Evolutionary conservation across 441 rosid genomes (phyloP).

Genomic region (California macrophylla): DNA sequence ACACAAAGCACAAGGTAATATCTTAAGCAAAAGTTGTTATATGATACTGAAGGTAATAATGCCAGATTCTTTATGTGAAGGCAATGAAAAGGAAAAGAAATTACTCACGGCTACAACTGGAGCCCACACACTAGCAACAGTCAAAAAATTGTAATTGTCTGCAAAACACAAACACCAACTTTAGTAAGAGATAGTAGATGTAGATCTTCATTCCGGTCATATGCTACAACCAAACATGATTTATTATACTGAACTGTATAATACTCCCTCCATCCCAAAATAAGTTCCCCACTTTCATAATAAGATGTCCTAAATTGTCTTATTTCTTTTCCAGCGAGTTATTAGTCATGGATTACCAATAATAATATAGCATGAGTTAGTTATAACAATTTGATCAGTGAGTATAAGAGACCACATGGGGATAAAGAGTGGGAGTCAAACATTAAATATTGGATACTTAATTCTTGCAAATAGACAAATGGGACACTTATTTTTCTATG

Average conservation of each 20-base stretch:
- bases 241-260: not conserved
- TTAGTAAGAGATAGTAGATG: slow-evolving; percentile 11
- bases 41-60: not conserved
- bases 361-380: not conserved
- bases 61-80: slow-evolving; percentile 1
- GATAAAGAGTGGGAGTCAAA: not conserved
- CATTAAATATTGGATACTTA: not conserved
- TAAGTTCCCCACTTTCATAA: not conserved
- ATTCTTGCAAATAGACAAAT: not conserved
- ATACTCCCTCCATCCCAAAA: not conserved
- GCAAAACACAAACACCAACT: slow-evolving; percentile 29
- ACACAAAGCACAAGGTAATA: not conserved
- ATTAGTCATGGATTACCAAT: not conserved
- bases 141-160: slow-evolving; percentile 80
- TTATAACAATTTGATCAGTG: not conserved
- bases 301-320: not conserved
- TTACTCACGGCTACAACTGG: slow-evolving; percentile 89
- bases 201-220: not conserved
- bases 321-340: not conserved
- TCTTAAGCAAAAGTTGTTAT: not conserved
- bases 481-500: not conserved
- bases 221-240: not conserved
- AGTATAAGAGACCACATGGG: not conserved
- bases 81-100: slow-evolving; percentile 15
- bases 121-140: slow-evolving; percentile 89